Evolutionary conservation across 2,329 filamentous ascomycete genomes (phyloP).

Genomic region (Gyromitra esculenta): DNA sequence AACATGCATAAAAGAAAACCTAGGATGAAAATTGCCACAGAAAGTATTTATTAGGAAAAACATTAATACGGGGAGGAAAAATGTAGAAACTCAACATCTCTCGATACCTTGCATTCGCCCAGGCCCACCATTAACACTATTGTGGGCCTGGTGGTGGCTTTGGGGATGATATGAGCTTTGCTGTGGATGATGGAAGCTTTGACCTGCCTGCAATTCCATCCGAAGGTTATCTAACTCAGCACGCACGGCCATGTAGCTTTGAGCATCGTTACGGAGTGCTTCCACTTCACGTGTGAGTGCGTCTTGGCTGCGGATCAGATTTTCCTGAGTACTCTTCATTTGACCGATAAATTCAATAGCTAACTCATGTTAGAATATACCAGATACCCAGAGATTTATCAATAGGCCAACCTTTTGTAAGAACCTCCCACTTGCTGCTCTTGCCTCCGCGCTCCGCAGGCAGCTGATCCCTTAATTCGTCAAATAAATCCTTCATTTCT

Average conservation of each 20-base stretch:
- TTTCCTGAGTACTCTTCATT: conserved; percentile 55
- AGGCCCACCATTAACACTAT: conserved; percentile 52
- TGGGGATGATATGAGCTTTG: conserved; percentile 48
- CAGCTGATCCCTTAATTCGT: conserved; percentile 79
- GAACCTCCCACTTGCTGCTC: conserved; percentile 88
- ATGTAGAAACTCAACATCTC: conserved; percentile 49
- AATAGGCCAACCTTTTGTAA: conserved; percentile 77
- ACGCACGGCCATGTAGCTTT: conserved; percentile 51
- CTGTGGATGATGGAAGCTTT: conserved; percentile 48
- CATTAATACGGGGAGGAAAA: conserved; percentile 26
- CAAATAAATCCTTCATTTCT: conserved; percentile 89
- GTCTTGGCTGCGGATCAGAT: conserved; percentile 51
- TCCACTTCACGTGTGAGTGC: conserved; percentile 50
- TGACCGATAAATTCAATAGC: conserved; percentile 58
- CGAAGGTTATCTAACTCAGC: conserved; percentile 55
- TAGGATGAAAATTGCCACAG: conserved; percentile 36
- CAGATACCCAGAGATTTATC: conserved; percentile 23
- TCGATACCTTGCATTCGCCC: conserved; percentile 58
- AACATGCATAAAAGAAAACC: conserved; percentile 29
- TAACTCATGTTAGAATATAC: conserved; percentile 46
- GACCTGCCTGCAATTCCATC: conserved; percentile 46
- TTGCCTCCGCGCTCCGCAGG: conserved; percentile 84
- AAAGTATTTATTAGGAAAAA: conserved; percentile 39
- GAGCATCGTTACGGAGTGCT: conserved; percentile 50
- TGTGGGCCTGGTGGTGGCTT: conserved; percentile 51